Evolutionary conservation across 129 eudicot genomes (phyloP).

Genomic region (Dittrichia graveolens): DNA sequence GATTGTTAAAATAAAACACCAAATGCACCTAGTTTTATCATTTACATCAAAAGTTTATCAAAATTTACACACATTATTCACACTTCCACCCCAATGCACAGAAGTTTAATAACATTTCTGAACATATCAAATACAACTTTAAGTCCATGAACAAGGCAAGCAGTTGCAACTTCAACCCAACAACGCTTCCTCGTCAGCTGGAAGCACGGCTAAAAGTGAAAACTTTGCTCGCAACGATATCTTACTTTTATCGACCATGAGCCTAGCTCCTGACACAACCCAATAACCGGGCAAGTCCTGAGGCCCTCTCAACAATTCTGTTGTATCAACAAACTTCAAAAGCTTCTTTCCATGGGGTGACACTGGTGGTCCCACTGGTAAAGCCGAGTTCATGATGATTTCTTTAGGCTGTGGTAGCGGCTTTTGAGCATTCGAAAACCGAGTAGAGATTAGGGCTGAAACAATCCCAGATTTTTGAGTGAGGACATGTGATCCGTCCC

Average conservation of each 20-base stretch:
- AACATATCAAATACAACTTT: slow-evolving; percentile 6
- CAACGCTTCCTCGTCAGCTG: slow-evolving; percentile 46
- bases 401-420: slow-evolving; percentile 55
- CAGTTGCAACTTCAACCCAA: slow-evolving; percentile 14
- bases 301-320: slow-evolving; percentile 68
- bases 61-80: slow-evolving; percentile 11
- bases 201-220: slow-evolving; percentile 63
- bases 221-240: slow-evolving; percentile 62
- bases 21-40: slow-evolving; percentile 3
- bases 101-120: not conserved
- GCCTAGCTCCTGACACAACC: slow-evolving; percentile 84
- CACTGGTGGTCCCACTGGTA: slow-evolving; percentile 68
- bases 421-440: slow-evolving; percentile 52
- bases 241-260: slow-evolving; percentile 65
- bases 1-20: not conserved
- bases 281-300: slow-evolving; percentile 77
- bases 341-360: slow-evolving; percentile 58
- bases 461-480: slow-evolving; percentile 66
- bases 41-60: slow-evolving; percentile 4
- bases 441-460: slow-evolving; percentile 50
- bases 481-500: slow-evolving; percentile 73
- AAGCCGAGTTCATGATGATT: slow-evolving; percentile 57
- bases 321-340: slow-evolving; percentile 63
- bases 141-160: not conserved
- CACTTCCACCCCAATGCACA: slow-evolving; percentile 18